phyloP scores from a whole-genome alignment of 1,284 basidiomycete species.

The Boletus holoroseus region DNA sequence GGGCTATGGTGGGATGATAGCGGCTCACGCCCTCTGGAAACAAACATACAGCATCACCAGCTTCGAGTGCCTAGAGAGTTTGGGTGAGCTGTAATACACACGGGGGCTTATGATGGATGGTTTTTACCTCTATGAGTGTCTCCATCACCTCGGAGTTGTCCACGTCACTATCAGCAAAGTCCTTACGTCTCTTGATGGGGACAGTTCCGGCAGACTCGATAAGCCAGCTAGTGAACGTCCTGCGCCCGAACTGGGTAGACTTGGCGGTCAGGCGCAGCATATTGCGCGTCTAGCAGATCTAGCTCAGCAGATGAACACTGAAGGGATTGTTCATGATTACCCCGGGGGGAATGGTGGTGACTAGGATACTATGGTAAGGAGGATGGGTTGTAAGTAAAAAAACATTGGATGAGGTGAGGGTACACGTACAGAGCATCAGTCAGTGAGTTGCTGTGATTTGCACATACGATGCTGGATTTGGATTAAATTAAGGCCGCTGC shows the following conservation, averaged over 20 bases:
- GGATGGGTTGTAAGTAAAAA: constrained; percentile 1
- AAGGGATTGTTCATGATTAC: constrained; percentile 35
- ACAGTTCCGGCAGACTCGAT: constrained; percentile 82
- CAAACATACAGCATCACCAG: constrained; percentile 73
- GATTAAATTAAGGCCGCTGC: not conserved
- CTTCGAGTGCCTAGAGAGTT: constrained; percentile 55
- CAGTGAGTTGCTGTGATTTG: constrained; percentile 80
- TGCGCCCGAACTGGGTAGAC: constrained; percentile 74
- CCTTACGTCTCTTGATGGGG: constrained; percentile 72
- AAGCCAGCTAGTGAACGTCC: constrained; percentile 82
- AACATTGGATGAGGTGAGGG: not conserved
- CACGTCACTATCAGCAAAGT: constrained; percentile 47
- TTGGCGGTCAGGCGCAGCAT: constrained; percentile 81
- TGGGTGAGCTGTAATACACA: not conserved
- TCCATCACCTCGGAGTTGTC: constrained; percentile 70
- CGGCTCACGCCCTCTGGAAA: constrained; percentile 82
- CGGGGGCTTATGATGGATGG: not conserved
- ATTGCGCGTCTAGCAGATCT: constrained; percentile 46
- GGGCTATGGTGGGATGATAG: constrained; percentile 77
- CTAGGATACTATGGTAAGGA: constrained; percentile 49
- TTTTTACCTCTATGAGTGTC: constrained; percentile 56
- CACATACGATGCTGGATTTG: constrained; percentile 54
- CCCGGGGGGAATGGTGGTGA: constrained; percentile 62
- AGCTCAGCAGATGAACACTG: constrained; percentile 6
- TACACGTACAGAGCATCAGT: constrained; percentile 73